These are phyloP conservation scores for Helicocarpus griseus DNA, from an alignment of 2,329 filamentous ascomycete species.

Conservation along the genomic window DNA sequence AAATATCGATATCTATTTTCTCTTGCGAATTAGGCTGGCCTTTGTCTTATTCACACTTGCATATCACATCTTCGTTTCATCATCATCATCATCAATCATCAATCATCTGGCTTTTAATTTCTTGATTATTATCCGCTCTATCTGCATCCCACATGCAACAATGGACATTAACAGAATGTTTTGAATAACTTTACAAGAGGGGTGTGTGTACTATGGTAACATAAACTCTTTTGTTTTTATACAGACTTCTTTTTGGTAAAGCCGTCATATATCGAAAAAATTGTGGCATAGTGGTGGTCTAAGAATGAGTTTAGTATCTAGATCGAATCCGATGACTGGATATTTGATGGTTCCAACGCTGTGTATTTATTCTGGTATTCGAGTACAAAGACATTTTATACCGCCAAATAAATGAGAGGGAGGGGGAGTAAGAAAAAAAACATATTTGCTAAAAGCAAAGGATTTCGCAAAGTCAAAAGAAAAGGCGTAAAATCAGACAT, in stretches of 20 bases:
- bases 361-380: constrained; percentile 14
- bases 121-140: no score
- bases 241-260: background rate
- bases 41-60: background rate
- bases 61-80: no score
- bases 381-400: constrained; percentile 9
- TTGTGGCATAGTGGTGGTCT: no score
- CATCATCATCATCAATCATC: background rate
- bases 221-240: background rate
- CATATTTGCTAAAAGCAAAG: background rate
- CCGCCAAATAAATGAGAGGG: constrained; percentile 8
- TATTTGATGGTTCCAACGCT: background rate
- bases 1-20: background rate
- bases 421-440: background rate
- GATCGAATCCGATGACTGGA: background rate
- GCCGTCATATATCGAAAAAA: background rate
- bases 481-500: constrained; percentile 23
- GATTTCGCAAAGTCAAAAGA: background rate
- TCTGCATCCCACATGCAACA: no score
- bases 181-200: background rate
- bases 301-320: no score
- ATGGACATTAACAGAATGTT: background rate
- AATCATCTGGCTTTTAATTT: background rate
- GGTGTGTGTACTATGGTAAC: background rate
- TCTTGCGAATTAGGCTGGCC: background rate